phyloP scores from a whole-genome alignment of 805 yeast genomes.

The Cephaloascus albidus region DNA sequence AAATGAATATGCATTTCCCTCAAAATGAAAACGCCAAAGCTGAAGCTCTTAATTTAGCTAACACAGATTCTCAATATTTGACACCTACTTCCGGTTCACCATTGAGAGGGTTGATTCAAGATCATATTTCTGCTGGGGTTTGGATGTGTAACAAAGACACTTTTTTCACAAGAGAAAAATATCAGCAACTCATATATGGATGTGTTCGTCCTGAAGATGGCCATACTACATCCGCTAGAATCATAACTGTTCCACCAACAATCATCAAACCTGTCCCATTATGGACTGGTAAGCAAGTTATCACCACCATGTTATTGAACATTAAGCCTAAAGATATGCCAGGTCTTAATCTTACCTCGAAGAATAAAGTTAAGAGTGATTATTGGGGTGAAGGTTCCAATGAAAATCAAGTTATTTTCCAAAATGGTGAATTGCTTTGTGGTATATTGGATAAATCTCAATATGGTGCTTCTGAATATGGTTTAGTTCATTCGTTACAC shows the following conservation, averaged over 20 bases:
- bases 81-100: slow-evolving; percentile 99
- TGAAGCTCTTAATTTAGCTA: slow-evolving; percentile 90
- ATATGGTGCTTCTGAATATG: slow-evolving; percentile 96
- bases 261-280: slow-evolving; percentile 76
- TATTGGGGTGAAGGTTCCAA: slow-evolving; percentile 85
- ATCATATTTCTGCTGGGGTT: slow-evolving; percentile 97
- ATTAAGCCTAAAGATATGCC: slow-evolving; percentile 83
- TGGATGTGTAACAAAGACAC: slow-evolving; percentile 94
- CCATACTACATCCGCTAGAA: slow-evolving; percentile 61
- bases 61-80: slow-evolving; percentile 94
- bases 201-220: slow-evolving; percentile 97
- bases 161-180: slow-evolving; percentile 82
- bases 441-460: slow-evolving; percentile 97
- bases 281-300: slow-evolving; percentile 98
- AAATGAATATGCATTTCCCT: slow-evolving; percentile 99
- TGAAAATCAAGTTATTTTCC: slow-evolving; percentile 82
- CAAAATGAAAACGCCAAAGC: slow-evolving; percentile 96
- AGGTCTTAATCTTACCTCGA: slow-evolving; percentile 77
- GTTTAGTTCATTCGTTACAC: slow-evolving; percentile 92
- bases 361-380: slow-evolving; percentile 85
- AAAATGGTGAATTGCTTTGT: slow-evolving; percentile 76
- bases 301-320: slow-evolving; percentile 83
- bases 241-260: slow-evolving; percentile 84
- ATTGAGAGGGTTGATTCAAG: slow-evolving; percentile 97
- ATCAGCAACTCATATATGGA: slow-evolving; percentile 90